phyloP scores from a whole-genome alignment of 1,284 basidiomycete species.

The Naganishia sp. region DNA sequence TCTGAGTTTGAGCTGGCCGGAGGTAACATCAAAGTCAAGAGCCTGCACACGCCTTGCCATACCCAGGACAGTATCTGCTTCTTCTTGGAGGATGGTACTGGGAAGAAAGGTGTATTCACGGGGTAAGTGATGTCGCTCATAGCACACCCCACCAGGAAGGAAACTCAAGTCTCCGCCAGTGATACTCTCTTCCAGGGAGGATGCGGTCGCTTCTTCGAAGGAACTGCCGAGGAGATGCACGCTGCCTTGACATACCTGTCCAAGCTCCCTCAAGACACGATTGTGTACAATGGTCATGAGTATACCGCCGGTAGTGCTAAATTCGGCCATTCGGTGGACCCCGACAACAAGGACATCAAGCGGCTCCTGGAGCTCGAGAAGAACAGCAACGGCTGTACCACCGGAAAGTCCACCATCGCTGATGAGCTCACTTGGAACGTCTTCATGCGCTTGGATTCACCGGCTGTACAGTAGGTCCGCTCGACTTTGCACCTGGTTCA shows the following conservation, averaged over 20 bases:
- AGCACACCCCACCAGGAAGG: background rate
- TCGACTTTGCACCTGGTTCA: background rate
- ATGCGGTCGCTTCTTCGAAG: constrained; percentile 97
- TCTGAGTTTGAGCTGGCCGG: constrained; percentile 69
- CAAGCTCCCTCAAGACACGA: constrained; percentile 74
- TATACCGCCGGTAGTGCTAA: constrained; percentile 70
- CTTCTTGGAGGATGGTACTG: constrained; percentile 67
- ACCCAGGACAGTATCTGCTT: constrained; percentile 96
- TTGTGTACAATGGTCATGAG: constrained; percentile 90
- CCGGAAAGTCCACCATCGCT: constrained; percentile 56
- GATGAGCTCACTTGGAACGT: constrained; percentile 59
- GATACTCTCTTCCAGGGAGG: constrained; percentile 94
- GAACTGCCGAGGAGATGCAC: constrained; percentile 82
- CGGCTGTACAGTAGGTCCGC: constrained; percentile 45
- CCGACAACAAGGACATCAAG: constrained; percentile 48
- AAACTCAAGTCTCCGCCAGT: constrained; percentile 41
- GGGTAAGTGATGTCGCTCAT: constrained; percentile 57
- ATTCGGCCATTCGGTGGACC: constrained; percentile 50
- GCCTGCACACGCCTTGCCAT: constrained; percentile 89
- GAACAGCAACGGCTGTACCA: constrained; percentile 46
- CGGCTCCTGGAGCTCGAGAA: constrained; percentile 45
- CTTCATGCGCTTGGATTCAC: constrained; percentile 54
- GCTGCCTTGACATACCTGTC: constrained; percentile 72
- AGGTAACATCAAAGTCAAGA: constrained; percentile 71
- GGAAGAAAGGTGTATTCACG: constrained; percentile 77